These are phyloP conservation scores for Thymus quinquecostatus DNA, from an alignment of 257 asterid species.

Conservation along the genomic window DNA sequence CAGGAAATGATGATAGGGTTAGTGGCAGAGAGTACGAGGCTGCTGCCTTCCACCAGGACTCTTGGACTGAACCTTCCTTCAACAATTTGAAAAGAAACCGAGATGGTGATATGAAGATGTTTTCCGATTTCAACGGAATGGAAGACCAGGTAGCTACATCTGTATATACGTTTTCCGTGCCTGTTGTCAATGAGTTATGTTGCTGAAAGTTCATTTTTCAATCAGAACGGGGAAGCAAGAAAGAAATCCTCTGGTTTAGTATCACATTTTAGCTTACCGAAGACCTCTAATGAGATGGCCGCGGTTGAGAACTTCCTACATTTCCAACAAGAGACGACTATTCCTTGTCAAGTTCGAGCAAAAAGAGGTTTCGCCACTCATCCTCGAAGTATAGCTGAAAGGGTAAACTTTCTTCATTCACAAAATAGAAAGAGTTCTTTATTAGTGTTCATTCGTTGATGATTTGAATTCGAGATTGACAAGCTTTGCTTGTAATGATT, in stretches of 20 bases:
- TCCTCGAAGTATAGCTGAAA: conserved; percentile 93
- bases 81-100: conserved; percentile 59
- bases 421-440: not conserved
- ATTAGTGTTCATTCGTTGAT: not conserved
- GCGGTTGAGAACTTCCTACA: conserved; percentile 63
- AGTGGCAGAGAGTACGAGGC: conserved; percentile 37
- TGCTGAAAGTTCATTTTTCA: conserved; percentile 24
- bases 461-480: not conserved
- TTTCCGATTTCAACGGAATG: conserved; percentile 49
- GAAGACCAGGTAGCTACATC: conserved; percentile 49
- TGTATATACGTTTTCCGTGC: not conserved
- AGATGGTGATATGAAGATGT: conserved; percentile 59
- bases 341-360: conserved; percentile 84
- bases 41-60: conserved; percentile 38
- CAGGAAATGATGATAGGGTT: conserved; percentile 37
- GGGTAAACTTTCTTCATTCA: conserved; percentile 53
- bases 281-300: conserved; percentile 60
- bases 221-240: conserved; percentile 61
- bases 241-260: conserved; percentile 51
- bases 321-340: conserved; percentile 58
- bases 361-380: conserved; percentile 94
- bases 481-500: not conserved
- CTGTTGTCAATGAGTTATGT: not conserved
- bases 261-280: conserved; percentile 87
- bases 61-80: conserved; percentile 59